These are phyloP conservation scores for Saturnispora gosingensis DNA, from an alignment of 805 yeast genomes.

Conservation along the genomic window DNA sequence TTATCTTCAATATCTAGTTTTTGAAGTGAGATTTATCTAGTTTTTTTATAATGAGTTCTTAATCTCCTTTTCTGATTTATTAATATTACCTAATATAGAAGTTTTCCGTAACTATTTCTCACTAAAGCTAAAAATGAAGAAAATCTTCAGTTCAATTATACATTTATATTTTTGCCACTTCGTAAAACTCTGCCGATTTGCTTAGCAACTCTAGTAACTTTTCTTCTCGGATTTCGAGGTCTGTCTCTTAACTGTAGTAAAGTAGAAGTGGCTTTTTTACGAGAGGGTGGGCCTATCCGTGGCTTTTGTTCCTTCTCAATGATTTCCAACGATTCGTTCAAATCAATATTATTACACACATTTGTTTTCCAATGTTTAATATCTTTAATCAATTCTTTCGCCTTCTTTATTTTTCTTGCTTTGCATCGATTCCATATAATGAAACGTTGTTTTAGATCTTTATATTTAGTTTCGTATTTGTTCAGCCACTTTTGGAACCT, in stretches of 20 bases:
- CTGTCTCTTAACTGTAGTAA: background rate
- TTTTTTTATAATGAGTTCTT: constrained; percentile 6
- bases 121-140: no score
- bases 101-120: no score
- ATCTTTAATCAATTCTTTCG: background rate
- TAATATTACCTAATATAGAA: background rate
- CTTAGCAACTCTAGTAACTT: constrained; percentile 4
- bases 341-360: background rate
- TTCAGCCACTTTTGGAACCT: constrained; percentile 19
- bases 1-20: constrained; percentile 12
- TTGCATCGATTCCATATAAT: constrained; percentile 1
- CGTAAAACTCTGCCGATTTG: background rate
- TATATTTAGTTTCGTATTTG: background rate
- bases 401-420: constrained; percentile 1
- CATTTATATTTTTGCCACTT: constrained; percentile 2
- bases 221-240: constrained; percentile 1
- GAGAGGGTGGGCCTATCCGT: background rate
- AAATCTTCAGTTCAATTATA: background rate
- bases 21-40: constrained; percentile 8
- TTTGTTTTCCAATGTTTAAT: background rate
- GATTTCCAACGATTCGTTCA: background rate
- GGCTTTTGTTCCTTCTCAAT: background rate
- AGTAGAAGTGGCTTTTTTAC: background rate
- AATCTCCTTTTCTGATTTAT: constrained; percentile 4
- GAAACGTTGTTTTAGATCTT: background rate